These are phyloP conservation scores for Teunomyces gatunensis DNA, from an alignment of 805 yeast species.

Conservation along the genomic window DNA sequence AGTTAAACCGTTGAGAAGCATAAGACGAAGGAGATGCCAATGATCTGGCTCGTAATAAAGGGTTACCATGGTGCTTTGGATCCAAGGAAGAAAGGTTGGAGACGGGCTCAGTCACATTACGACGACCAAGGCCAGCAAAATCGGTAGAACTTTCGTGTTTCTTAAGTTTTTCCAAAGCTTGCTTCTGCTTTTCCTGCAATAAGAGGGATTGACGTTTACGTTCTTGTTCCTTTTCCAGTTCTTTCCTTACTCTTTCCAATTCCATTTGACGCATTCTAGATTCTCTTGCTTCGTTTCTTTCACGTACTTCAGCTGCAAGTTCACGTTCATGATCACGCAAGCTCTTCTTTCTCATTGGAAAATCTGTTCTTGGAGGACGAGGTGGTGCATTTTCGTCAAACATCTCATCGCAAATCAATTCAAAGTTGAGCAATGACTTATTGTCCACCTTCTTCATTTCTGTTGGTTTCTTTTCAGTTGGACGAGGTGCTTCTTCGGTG, in stretches of 20 bases:
- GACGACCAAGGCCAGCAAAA: conserved; percentile 13
- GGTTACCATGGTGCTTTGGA: conserved; percentile 28
- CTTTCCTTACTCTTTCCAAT: conserved; percentile 6
- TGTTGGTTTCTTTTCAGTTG: background rate
- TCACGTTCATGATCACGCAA: conserved; percentile 7
- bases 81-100: conserved; percentile 28
- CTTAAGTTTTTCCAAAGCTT: conserved; percentile 24
- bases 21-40: conserved; percentile 27
- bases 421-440: conserved; percentile 29
- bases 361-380: conserved; percentile 7
- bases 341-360: conserved; percentile 5
- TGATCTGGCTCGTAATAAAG: conserved; percentile 37
- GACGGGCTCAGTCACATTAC: conserved; percentile 27
- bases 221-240: conserved; percentile 14
- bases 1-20: conserved; percentile 14
- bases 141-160: conserved; percentile 18
- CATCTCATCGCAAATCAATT: conserved; percentile 29
- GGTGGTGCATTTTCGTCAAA: conserved; percentile 10
- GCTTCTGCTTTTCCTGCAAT: conserved; percentile 26
- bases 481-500: background rate
- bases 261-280: conserved; percentile 8
- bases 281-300: conserved; percentile 11
- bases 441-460: conserved; percentile 5
- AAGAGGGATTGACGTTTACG: conserved; percentile 19
- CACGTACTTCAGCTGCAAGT: conserved; percentile 13